Evolutionary conservation across 2,329 filamentous ascomycete species (phyloP).

Genomic region (Exophiala sp.): DNA sequence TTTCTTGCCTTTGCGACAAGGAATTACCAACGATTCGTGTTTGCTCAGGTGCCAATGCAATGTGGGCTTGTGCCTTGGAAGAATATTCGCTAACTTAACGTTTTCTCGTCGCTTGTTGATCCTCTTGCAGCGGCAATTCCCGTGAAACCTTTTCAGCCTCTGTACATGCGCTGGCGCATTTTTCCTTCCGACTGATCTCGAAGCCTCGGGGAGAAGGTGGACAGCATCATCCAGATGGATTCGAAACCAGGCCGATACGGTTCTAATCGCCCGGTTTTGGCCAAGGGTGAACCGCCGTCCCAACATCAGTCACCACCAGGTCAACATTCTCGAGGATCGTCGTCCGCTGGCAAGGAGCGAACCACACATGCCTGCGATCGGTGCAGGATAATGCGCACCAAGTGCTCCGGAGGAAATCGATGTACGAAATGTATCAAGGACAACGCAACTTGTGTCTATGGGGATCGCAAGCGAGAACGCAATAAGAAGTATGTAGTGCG

Average conservation of each 20-base stretch:
- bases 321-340: not conserved
- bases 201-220: no score
- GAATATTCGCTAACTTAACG: no score
- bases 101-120: no score
- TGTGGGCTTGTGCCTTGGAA: no score
- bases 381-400: constrained; percentile 23
- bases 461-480: constrained; percentile 25
- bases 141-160: no score
- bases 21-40: no score
- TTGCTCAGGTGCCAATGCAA: no score
- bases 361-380: constrained; percentile 25
- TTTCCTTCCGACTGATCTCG: no score
- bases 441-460: constrained; percentile 18
- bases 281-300: not conserved
- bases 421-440: constrained; percentile 26
- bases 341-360: constrained; percentile 3
- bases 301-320: not conserved
- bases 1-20: no score
- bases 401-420: constrained; percentile 22
- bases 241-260: not conserved
- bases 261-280: not conserved
- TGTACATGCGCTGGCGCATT: no score
- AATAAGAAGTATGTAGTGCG: constrained; percentile 23
- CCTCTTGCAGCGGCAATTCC: no score
- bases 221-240: no score